Evolutionary conservation across 768 basidiomycete genomes (phyloP).

Genomic region (Naganishia onofrii): DNA sequence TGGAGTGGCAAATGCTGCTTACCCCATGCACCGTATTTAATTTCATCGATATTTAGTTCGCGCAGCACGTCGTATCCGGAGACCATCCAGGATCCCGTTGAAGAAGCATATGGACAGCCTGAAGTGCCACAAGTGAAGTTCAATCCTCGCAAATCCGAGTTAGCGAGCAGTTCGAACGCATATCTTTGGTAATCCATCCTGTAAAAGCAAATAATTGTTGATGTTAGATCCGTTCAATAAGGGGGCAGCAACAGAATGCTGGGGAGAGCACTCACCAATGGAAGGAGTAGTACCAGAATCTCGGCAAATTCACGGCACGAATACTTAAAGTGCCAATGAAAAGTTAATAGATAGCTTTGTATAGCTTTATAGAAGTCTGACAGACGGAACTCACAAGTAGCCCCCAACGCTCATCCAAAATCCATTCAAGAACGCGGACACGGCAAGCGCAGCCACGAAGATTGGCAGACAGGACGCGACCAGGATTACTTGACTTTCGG

Average conservation of each 20-base stretch:
- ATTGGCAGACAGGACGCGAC: conserved; percentile 74
- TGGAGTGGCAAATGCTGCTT: neutral
- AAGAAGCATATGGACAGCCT: conserved; percentile 61
- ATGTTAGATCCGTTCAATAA: neutral
- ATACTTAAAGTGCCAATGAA: neutral
- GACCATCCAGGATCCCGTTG: conserved; percentile 51
- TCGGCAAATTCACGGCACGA: conserved; percentile 59
- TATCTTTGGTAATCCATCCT: conserved; percentile 31
- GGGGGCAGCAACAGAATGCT: too few species aligned
- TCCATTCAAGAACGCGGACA: conserved; percentile 47
- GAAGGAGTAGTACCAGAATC: conserved; percentile 63
- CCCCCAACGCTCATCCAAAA: conserved; percentile 62
- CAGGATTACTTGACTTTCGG: conserved; percentile 80
- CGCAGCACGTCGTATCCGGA: conserved; percentile 59
- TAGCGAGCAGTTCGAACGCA: conserved; percentile 42
- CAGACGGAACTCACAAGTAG: conserved; percentile 9
- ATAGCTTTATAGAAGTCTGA: neutral
- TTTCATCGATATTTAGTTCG: conserved; percentile 56
- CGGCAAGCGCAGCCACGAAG: conserved; percentile 63
- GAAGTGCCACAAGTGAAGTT: conserved; percentile 52
- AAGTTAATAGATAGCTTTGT: neutral
- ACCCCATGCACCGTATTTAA: conserved; percentile 57
- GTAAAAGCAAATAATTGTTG: neutral
- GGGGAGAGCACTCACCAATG: conserved; percentile 50
- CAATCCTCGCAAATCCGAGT: conserved; percentile 1